phyloP scores from a whole-genome alignment of 257 asterid species.

The Nicotiana tomentosiformis region DNA sequence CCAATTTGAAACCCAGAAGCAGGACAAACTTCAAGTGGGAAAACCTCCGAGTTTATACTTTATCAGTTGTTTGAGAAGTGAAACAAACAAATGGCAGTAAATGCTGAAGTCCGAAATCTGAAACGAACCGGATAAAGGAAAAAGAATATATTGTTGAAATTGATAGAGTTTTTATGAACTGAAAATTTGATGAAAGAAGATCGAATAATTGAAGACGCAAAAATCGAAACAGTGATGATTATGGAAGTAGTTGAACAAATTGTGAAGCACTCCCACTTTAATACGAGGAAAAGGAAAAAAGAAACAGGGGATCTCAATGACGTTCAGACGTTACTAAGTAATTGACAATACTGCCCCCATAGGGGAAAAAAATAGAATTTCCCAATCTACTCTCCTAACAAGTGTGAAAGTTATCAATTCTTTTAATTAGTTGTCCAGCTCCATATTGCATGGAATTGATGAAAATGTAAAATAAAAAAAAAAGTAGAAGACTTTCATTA shows the following conservation, averaged over 20 bases:
- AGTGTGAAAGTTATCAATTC: too few relatives aligned
- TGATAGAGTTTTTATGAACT: neutral
- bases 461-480: too few relatives aligned
- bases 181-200: neutral
- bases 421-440: too few relatives aligned
- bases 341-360: neutral
- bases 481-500: too few relatives aligned
- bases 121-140: neutral
- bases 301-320: slow-evolving; percentile 2
- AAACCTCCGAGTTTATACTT: neutral
- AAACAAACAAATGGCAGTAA: neutral
- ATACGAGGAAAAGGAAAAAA: slow-evolving; percentile 2
- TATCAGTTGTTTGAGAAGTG: neutral
- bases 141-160: neutral
- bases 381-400: too few relatives aligned
- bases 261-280: neutral
- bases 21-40: neutral
- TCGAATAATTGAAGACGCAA: neutral
- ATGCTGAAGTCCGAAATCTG: neutral
- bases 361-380: neutral
- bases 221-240: neutral
- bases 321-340: neutral
- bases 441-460: too few relatives aligned
- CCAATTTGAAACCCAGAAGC: neutral
- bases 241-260: neutral